A percentile compares a stretch with the other conserved stretches of the same genome.
Evolutionary conservation across 306 rosid genomes (phyloP).

Genomic region (Ochetophila trinervis): DNA sequence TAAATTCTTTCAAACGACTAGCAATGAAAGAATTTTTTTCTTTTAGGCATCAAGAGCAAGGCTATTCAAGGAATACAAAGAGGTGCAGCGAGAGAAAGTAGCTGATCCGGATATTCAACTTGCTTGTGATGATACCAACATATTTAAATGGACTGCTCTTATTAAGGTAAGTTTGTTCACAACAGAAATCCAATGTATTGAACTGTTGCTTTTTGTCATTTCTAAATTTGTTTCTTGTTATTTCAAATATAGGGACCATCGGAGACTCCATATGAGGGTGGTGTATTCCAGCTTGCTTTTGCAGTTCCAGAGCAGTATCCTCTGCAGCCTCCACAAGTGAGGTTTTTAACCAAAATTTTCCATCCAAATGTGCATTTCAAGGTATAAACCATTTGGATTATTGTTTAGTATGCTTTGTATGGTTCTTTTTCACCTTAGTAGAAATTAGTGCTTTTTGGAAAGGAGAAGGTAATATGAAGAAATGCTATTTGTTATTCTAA

Average conservation of each 20-base stretch:
- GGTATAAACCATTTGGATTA: slow-evolving; percentile 37
- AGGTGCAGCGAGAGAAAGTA: slow-evolving; percentile 86
- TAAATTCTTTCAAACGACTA: not conserved
- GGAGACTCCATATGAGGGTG: slow-evolving; percentile 96
- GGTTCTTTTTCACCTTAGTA: not conserved
- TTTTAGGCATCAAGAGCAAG: slow-evolving; percentile 88
- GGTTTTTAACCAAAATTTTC: slow-evolving; percentile 92
- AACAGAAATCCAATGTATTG: not conserved
- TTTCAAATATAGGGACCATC: slow-evolving; percentile 75
- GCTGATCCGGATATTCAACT: slow-evolving; percentile 91
- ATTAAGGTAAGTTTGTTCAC: slow-evolving; percentile 50
- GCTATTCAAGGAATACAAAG: slow-evolving; percentile 92
- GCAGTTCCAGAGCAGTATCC: slow-evolving; percentile 94
- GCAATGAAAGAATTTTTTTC: not conserved
- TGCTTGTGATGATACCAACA: slow-evolving; percentile 85
- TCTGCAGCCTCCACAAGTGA: slow-evolving; percentile 96
- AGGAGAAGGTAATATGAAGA: not conserved
- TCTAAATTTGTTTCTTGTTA: slow-evolving; percentile 10
- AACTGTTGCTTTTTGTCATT: not conserved
- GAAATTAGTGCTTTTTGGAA: not conserved
- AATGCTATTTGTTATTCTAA: too few species aligned
- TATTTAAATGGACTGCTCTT: slow-evolving; percentile 94
- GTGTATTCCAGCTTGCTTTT: slow-evolving; percentile 92
- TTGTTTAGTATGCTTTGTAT: not conserved
- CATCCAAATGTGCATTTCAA: slow-evolving; percentile 98